phyloP scores from a whole-genome alignment of 1,284 basidiomycete species.

The Melampsora occidentalis region DNA sequence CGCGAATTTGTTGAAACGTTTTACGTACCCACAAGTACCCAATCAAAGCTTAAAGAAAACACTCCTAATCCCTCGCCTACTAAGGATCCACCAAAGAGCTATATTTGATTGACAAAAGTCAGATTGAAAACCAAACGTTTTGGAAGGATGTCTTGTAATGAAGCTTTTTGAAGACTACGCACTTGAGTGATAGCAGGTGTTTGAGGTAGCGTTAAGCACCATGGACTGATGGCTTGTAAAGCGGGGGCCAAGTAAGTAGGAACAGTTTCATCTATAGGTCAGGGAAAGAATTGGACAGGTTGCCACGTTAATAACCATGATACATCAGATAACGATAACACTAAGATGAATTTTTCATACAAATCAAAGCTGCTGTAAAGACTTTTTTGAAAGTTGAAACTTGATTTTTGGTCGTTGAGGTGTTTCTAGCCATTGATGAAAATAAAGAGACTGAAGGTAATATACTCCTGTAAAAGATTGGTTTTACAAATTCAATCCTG shows the following conservation, averaged over 20 bases:
- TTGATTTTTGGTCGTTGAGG: background rate
- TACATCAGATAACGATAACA: background rate
- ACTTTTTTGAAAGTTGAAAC: slow-evolving; percentile 38
- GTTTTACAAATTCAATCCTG: background rate
- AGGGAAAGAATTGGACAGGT: background rate
- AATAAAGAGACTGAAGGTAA: slow-evolving; percentile 30
- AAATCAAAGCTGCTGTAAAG: slow-evolving; percentile 11
- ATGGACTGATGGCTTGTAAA: slow-evolving; percentile 40
- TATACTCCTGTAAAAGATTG: slow-evolving; percentile 15
- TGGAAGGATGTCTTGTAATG: no score
- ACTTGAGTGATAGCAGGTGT: slow-evolving; percentile 11
- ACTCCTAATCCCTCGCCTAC: slow-evolving; percentile 39
- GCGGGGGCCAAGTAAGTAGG: slow-evolving; percentile 38
- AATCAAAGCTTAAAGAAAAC: slow-evolving; percentile 31
- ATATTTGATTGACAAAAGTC: background rate
- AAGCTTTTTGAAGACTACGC: no score
- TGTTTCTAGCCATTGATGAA: slow-evolving; percentile 11
- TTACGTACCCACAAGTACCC: slow-evolving; percentile 22
- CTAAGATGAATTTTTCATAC: slow-evolving; percentile 8
- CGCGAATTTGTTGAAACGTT: no score
- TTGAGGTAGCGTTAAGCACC: slow-evolving; percentile 28
- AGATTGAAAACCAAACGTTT: no score
- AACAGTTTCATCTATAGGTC: slow-evolving; percentile 24
- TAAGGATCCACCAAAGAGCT: slow-evolving; percentile 36
- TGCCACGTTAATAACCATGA: no score